These are phyloP conservation scores for Candida glaebosa DNA, from an alignment of 805 yeast species.

Conservation along the genomic window DNA sequence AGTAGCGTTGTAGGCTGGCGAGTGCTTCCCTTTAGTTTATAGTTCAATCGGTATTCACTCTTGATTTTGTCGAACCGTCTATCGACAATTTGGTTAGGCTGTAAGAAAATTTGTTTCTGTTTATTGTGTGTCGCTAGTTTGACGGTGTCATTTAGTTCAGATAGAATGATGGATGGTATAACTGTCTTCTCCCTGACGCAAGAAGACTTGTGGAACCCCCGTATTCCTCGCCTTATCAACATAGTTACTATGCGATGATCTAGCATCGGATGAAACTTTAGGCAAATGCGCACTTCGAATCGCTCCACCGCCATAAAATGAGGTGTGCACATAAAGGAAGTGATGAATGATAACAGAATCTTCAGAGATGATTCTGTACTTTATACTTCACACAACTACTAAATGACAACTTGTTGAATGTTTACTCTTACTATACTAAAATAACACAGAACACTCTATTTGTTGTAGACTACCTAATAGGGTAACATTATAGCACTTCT, in stretches of 20 bases:
- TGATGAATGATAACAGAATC: too few relatives aligned
- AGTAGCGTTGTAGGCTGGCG: background rate
- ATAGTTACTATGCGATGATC: background rate
- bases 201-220: slow-evolving; percentile 1
- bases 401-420: too few relatives aligned
- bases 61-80: background rate
- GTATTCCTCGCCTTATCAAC: background rate
- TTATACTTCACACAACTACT: too few relatives aligned
- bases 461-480: too few relatives aligned
- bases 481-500: too few relatives aligned
- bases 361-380: too few relatives aligned
- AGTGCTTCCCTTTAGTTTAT: background rate
- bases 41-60: background rate
- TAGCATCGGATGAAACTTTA: too few relatives aligned
- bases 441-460: too few relatives aligned
- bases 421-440: too few relatives aligned
- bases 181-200: slow-evolving; percentile 2
- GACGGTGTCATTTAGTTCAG: slow-evolving; percentile 4
- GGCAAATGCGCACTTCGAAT: too few relatives aligned
- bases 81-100: slow-evolving; percentile 3
- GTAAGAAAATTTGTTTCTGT: slow-evolving; percentile 5
- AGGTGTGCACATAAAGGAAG: too few relatives aligned
- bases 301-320: too few relatives aligned
- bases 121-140: background rate
- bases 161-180: slow-evolving; percentile 4